These are phyloP conservation scores for Alternaria brassicae DNA, from an alignment of 2,329 filamentous ascomycete species.

Conservation along the genomic window DNA sequence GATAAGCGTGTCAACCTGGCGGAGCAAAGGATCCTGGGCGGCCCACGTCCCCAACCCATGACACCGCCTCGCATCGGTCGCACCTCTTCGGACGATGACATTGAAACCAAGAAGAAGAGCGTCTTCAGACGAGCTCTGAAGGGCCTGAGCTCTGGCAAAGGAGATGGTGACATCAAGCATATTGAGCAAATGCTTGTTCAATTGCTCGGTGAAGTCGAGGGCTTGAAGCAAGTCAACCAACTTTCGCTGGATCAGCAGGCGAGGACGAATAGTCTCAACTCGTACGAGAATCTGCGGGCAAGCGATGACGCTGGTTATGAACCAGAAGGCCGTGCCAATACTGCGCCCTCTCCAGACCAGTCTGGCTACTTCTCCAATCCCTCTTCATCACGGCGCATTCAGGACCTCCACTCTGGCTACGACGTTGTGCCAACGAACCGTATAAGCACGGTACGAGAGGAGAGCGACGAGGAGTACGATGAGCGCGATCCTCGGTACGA, in stretches of 20 bases:
- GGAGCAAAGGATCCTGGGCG: slow-evolving; percentile 80
- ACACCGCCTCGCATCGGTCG: slow-evolving; percentile 63
- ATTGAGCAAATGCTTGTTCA: slow-evolving; percentile 79
- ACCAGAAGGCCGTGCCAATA: slow-evolving; percentile 79
- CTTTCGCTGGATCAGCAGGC: slow-evolving; percentile 43
- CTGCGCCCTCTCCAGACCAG: slow-evolving; percentile 75
- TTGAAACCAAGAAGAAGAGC: slow-evolving; percentile 82
- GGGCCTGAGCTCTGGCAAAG: slow-evolving; percentile 80
- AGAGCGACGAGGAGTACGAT: slow-evolving; percentile 81
- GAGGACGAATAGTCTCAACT: slow-evolving; percentile 63
- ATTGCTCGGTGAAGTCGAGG: slow-evolving; percentile 89
- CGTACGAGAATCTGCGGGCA: slow-evolving; percentile 73
- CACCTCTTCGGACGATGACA: slow-evolving; percentile 61
- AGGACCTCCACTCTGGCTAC: slow-evolving; percentile 58
- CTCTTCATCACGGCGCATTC: slow-evolving; percentile 54
- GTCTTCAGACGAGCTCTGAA: slow-evolving; percentile 95
- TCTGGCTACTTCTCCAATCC: slow-evolving; percentile 76
- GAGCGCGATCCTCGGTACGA: slow-evolving; percentile 66
- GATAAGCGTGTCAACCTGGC: slow-evolving; percentile 88
- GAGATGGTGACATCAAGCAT: slow-evolving; percentile 82
- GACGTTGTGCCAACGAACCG: slow-evolving; percentile 71
- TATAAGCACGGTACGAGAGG: slow-evolving; percentile 84
- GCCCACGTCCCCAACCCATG: slow-evolving; percentile 77
- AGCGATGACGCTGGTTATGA: slow-evolving; percentile 80
- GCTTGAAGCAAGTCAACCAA: slow-evolving; percentile 53